Percentiles rank a stretch among this genome's conserved stretches.
These are phyloP conservation scores for Xylaria telfairii DNA, from an alignment of 495 filamentous ascomycete species.

Conservation along the genomic window DNA sequence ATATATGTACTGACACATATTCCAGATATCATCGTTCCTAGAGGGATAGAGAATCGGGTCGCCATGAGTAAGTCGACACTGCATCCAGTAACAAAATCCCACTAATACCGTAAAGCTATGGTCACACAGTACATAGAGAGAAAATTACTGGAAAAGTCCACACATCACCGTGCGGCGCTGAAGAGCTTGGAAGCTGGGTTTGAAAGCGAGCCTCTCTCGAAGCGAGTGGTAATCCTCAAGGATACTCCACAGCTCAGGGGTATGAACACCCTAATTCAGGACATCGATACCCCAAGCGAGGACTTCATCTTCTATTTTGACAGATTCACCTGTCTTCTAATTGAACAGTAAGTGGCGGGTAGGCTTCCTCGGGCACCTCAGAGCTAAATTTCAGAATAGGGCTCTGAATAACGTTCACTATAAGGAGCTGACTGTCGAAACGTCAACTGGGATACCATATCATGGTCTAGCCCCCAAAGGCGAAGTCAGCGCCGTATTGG, in stretches of 20 bases:
- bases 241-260: constrained; percentile 78
- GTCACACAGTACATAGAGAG: constrained; percentile 87
- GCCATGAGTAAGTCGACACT: constrained; percentile 72
- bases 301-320: constrained; percentile 99
- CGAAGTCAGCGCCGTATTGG: constrained; percentile 82
- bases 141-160: constrained; percentile 84
- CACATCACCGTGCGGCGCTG: constrained; percentile 77
- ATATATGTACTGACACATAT: constrained; percentile 15
- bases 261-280: constrained; percentile 90
- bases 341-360: constrained; percentile 69
- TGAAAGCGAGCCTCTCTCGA: constrained; percentile 72
- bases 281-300: constrained; percentile 77
- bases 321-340: constrained; percentile 78
- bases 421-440: constrained; percentile 63
- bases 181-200: constrained; percentile 70
- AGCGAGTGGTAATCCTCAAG: constrained; percentile 72
- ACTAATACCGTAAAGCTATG: constrained; percentile 68
- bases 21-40: constrained; percentile 89
- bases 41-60: constrained; percentile 90
- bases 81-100: constrained; percentile 1
- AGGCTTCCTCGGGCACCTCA: neutral
- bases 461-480: constrained; percentile 69
- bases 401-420: constrained; percentile 77
- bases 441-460: constrained; percentile 71
- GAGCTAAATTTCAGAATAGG: constrained; percentile 44